Evolutionary conservation across 1,139 yeast species (phyloP), one percentile per base, ranked within the genome.

Genomic region (Nakaseomyces bracarensis): DNA sequence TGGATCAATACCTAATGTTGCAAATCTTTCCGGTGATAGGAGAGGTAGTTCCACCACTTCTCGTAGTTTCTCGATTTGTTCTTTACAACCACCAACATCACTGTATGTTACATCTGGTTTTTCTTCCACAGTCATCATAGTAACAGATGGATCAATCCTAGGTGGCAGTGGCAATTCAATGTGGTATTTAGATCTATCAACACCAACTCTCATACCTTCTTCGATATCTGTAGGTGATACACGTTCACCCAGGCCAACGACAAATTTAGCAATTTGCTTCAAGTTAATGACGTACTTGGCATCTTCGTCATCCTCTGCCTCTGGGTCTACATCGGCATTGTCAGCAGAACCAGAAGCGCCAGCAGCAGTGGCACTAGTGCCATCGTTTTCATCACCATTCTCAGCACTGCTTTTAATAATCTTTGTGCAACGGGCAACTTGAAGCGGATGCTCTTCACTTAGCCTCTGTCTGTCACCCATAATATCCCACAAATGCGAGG

Each of bases 61-160:
- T 62, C 98, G 76, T 54, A 91, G 74, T 68, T 91, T 91, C 63
- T 91, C 98, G 60, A 91, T 89, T 65, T 91, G 98, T 48, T 91
- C 97, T 68, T 91, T 91, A 65, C 96, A 86, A 22, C 98, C 98
- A 55, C 98, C 98, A 47, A 91, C 91, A 64, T 91, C 98, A 49
- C 83, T 76, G 60, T 82, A 82, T 10, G 93, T 82, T 28, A 82
- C 91, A 65, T 82, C 93, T 14, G 98, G 98, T 65, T 91, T 91
- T 64, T 91, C 98, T 65, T 91, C 98, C 41, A 91, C 98, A 1
- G 97, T 89, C 98, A 91, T 91, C 98, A 91, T 91, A n/a, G 98
- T 91, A 42, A 91, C 98, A 14, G 89, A 77, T 9, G 98, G 97
- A 64, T 91, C 98, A 61, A 91, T 91, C 61, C 95, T 74, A 42